Evolutionary conservation across 1,284 basidiomycete genomes (phyloP).

Genomic region (Agaricales sp.): DNA sequence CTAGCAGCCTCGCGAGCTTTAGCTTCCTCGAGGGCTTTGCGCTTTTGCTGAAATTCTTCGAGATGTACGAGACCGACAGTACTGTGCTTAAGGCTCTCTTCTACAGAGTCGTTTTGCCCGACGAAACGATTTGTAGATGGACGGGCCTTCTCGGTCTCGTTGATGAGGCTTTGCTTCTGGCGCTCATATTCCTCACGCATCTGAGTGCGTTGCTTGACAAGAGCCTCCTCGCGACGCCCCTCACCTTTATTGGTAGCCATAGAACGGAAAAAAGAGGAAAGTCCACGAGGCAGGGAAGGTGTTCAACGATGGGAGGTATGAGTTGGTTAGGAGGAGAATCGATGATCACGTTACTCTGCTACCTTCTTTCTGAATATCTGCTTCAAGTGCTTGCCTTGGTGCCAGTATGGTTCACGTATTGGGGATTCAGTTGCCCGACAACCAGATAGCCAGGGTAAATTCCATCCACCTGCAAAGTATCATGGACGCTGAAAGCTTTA

Average conservation of each 20-base stretch:
- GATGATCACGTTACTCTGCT: neutral
- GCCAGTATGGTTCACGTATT: slow-evolving; percentile 64
- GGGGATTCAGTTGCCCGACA: slow-evolving; percentile 63
- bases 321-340: too few relatives aligned
- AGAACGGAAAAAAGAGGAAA: neutral
- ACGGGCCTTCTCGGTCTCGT: slow-evolving; percentile 76
- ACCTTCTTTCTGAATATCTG: neutral
- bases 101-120: slow-evolving; percentile 89
- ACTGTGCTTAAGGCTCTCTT: slow-evolving; percentile 86
- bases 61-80: slow-evolving; percentile 92
- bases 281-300: too few relatives aligned
- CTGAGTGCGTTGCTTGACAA: slow-evolving; percentile 71
- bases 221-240: slow-evolving; percentile 68
- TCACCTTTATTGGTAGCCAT: slow-evolving; percentile 68
- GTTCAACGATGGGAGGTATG: too few relatives aligned
- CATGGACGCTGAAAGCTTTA: neutral
- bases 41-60: slow-evolving; percentile 85
- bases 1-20: slow-evolving; percentile 84
- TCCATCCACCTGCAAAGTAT: neutral
- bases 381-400: neutral
- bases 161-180: slow-evolving; percentile 79
- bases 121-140: slow-evolving; percentile 84
- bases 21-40: slow-evolving; percentile 87
- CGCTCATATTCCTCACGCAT: slow-evolving; percentile 83
- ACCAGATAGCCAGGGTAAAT: slow-evolving; percentile 55